Base-by-base conservation (phyloP, 108 stramenopile genomes). In the Nitzschia sp. region DNA sequence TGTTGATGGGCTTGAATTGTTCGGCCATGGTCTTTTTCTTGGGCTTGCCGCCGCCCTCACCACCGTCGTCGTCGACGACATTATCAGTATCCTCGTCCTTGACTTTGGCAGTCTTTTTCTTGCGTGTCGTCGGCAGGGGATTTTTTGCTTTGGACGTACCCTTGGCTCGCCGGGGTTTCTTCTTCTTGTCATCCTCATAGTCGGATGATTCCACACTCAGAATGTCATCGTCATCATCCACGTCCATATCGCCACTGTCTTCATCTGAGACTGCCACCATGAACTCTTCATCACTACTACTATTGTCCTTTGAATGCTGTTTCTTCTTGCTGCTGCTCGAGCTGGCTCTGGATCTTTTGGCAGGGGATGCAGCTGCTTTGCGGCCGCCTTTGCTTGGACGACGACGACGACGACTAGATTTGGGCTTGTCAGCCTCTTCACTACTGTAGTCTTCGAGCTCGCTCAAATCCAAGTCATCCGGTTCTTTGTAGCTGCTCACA, bases 1-100 rank as follows among this genome's bases (percentile, higher is more conserved):
- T 73, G 45, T 75, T 77, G 28, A 63, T 71, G 17, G 83, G 85
- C 48, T 60, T 24, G 63, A 79, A 85, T 21, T 24, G 13, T 33
- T 83, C 82, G 6, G 71, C 53, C 85, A 86, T 85, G 31, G 15
- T 64, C 27, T 58, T 58, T 58, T 58, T 29, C 57, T 24, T 28
- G 4, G 29, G 8, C 11, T 42, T 13, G 38, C 13, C 38, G n/a
- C n/a, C n/a, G n/a, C n/a, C n/a, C n/a, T n/a, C n/a, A 54, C 25
- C 19, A 6, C 53, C 53, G 53, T n/a, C 25, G 6, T n/a, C 21
- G 53, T 54, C 19, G 19, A n/a, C 53, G 6, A 8, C n/a, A 6
- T n/a, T 24, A 6, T 54, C 21, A 24, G 8, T 19, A 6, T n/a
- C 53, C 25, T 54, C 5, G 13, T 6, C 25, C 25, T 54, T 54